Conservation (phyloP, 192 early-diverging fungal species). For the Funneliformis geosporum region DNA sequence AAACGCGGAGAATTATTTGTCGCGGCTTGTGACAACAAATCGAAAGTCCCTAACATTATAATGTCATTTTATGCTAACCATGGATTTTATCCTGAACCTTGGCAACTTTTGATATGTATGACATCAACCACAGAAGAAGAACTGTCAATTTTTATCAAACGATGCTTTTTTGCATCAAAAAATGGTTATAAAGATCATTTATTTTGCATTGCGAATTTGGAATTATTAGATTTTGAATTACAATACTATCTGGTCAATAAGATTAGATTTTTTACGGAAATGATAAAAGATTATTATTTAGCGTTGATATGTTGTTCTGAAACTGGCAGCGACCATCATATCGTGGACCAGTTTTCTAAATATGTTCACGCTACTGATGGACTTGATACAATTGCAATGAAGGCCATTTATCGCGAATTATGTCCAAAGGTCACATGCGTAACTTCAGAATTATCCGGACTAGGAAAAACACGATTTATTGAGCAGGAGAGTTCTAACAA, state of each 20-base stretch:
- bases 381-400: not conserved
- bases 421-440: conserved; percentile 31
- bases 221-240: conserved; percentile 33
- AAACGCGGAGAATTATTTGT: conserved; percentile 28
- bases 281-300: conserved; percentile 12
- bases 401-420: conserved; percentile 10
- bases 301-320: conserved; percentile 33
- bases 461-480: conserved; percentile 32
- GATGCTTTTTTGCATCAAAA: conserved; percentile 27
- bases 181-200: conserved; percentile 22
- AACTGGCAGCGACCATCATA: conserved; percentile 27
- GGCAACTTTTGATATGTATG: conserved; percentile 34
- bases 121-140: conserved; percentile 25
- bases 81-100: conserved; percentile 28
- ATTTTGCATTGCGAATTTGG: conserved; percentile 35
- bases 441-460: conserved; percentile 27
- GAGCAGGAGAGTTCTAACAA: not conserved
- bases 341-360: conserved; percentile 34
- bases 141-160: conserved; percentile 30
- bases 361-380: conserved; percentile 10
- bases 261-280: not conserved
- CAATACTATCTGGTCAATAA: conserved; percentile 29
- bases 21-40: conserved; percentile 28
- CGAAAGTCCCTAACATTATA: conserved; percentile 33
- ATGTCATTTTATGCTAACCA: conserved; percentile 31